Evolutionary conservation across 768 basidiomycete species (phyloP).

Genomic region (Leccinum rimulosum): DNA sequence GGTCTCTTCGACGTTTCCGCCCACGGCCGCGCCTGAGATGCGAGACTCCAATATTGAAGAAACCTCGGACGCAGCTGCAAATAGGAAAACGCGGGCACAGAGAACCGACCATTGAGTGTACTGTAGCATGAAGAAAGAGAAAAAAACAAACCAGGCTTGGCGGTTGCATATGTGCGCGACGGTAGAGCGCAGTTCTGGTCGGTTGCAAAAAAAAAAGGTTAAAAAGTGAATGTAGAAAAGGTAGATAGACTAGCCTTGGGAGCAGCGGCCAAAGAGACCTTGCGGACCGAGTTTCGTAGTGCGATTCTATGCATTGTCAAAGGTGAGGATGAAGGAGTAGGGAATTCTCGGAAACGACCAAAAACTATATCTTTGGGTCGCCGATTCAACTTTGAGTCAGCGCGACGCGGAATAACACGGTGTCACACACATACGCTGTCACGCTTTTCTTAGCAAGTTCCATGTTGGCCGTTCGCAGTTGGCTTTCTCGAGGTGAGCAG

Average conservation of each 20-base stretch:
- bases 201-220: constrained; percentile 6
- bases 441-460: not conserved
- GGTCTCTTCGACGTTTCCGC: constrained; percentile 97
- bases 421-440: constrained; percentile 8
- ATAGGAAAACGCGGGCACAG: constrained; percentile 10
- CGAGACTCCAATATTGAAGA: constrained; percentile 98
- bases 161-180: constrained; percentile 91
- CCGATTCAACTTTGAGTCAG: constrained; percentile 25
- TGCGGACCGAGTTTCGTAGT: constrained; percentile 80
- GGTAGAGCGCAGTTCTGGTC: constrained; percentile 44
- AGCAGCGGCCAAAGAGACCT: constrained; percentile 66
- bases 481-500: constrained; percentile 24
- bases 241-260: constrained; percentile 47
- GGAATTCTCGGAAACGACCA: constrained; percentile 34
- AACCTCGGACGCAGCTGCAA: constrained; percentile 94
- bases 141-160: constrained; percentile 82
- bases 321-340: constrained; percentile 44
- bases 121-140: not conserved
- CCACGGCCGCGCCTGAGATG: constrained; percentile 88
- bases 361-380: constrained; percentile 32
- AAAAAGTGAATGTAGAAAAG: constrained; percentile 13
- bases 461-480: constrained; percentile 14
- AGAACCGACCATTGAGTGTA: constrained; percentile 7
- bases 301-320: constrained; percentile 80
- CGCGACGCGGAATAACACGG: constrained; percentile 4